Base-by-base conservation (phyloP, 78 protist genomes). In the Bigelowiella natans region DNA sequence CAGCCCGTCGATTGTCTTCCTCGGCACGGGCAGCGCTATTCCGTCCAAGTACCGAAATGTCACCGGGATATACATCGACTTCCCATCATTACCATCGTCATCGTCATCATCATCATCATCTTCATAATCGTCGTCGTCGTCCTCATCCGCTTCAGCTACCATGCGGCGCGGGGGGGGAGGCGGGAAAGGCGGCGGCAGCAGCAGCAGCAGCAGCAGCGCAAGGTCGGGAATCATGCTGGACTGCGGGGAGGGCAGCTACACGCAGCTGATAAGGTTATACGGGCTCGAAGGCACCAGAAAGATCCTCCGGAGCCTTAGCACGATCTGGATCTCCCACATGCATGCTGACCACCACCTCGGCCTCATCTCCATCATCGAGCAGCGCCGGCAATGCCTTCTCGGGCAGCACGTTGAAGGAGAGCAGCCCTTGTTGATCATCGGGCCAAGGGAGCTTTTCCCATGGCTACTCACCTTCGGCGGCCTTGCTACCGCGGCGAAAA, bases 311-410 rank as follows among this genome's bases (percentile, higher is more conserved):
- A 1, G 2, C 36, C n/a, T 95, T 28, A 28, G n/a, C n/a, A 11
- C 89, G 30, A 82, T 97, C 11, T 97, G 93, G 94, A 86, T 97
- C 31, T 97, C 98, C 2, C 99, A 98, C 95, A 87, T 95, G 91
- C 99, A 98, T 87, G 99, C 98, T 11, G 99, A 98, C 93, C 99
- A 98, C 90, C 96, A 95, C 87, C 89, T 97, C 2, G 99, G 99
- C n/a, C 73, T 95, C 85, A 29, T 86, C 29, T 2, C 82, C 1
- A 11, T 90, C 88, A 31, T 91, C 1, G 30, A 26, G 34, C 28
- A 0, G 83, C 91, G 88, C 86, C 11, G 38, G 28, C 1, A 31
- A 30, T 30, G 37, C 18, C 11, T 18, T 11, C 1, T 37, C 37
- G 0, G 36, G 31, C 1, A 0, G 86, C 11, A 39, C 7, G 51